Evolutionary conservation across 2,329 filamentous ascomycete species (phyloP), one percentile per base, ranked within the genome.

Genomic region (Neoarthrinium moseri): DNA sequence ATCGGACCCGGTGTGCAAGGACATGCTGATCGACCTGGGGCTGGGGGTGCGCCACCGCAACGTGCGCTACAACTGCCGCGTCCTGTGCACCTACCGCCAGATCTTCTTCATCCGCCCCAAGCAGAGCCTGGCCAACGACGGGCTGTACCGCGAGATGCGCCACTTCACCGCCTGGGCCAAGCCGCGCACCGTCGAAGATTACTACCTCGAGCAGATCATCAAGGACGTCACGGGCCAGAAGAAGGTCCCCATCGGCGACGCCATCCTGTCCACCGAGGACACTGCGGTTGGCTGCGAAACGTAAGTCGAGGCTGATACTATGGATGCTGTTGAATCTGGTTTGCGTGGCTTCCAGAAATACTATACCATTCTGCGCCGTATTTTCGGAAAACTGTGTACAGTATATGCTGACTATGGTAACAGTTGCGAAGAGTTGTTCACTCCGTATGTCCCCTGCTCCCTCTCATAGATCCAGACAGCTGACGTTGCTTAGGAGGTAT

Each of bases 71-170:
- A 89, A 87, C 61, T 81, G 80, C 54, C 72, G 86, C 20, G 71
- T 86, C n/a, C 76, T 88, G 50, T 71, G 73, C 49, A 72, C 82
- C 41, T 78, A 91, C 54, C 77, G 80, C 41, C 81, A 84, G 65
- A 83, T 91, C 17, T 66, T 91, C 15, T 71, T 86, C 48, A 85
- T 94, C 47, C 73, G 87, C 10, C 86, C 86, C 0, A 91, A 90
- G 65, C 72, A 88, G 51, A 83, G 74, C 56, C 74, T 91, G 5
- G 85, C 85, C 38, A 85, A 87, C 49, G 84, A 89, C 62, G 86
- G 86, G 2, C 87, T 83, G 53, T 56, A 80, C 59, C 65, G 78
- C 22, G 81, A 85, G 58, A 75, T 75, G 66, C 65, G 80, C 13
- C 75, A 81, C 62, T 88, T 73, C 47, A 69, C 66, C 3, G 60